Evolutionary conservation across 169 alveolate genomes (phyloP).

Genomic region (Babesia sp.): DNA sequence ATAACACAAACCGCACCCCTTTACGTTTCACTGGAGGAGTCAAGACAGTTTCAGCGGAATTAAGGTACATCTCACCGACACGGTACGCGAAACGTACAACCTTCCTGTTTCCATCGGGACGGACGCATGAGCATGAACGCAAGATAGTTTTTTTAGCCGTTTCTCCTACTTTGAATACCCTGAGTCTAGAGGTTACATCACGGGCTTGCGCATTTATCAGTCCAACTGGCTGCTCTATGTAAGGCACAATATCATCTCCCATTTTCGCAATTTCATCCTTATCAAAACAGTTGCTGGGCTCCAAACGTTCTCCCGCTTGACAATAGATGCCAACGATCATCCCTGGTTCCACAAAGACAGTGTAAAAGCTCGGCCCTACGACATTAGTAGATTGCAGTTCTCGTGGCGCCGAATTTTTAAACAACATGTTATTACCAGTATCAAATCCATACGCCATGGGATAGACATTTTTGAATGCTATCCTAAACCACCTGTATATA

Average conservation of each 20-base stretch:
- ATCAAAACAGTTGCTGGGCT: slow-evolving; percentile 25
- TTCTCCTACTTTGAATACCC: slow-evolving; percentile 24
- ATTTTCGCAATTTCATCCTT: not conserved
- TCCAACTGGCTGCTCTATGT: not conserved
- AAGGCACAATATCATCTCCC: not conserved
- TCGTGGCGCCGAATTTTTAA: slow-evolving; percentile 19
- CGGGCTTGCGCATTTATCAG: not conserved
- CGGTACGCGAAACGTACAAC: not conserved
- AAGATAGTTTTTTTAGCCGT: not conserved
- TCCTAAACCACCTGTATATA: slow-evolving; percentile 43
- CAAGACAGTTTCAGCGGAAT: not conserved
- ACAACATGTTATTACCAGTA: slow-evolving; percentile 28
- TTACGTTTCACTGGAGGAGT: not conserved
- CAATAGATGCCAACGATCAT: slow-evolving; percentile 66
- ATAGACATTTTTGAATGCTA: slow-evolving; percentile 23
- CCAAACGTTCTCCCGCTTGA: slow-evolving; percentile 27
- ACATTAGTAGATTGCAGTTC: not conserved
- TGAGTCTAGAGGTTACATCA: not conserved
- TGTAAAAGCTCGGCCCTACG: not conserved
- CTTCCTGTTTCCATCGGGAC: slow-evolving; percentile 20
- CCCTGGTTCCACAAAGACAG: slow-evolving; percentile 53
- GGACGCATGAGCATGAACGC: slow-evolving; percentile 39
- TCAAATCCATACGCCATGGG: slow-evolving; percentile 69
- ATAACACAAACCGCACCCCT: not conserved
- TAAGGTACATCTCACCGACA: not conserved